phyloP scores from a whole-genome alignment of 768 basidiomycete species.

The Hygrophorus pudorinus region DNA sequence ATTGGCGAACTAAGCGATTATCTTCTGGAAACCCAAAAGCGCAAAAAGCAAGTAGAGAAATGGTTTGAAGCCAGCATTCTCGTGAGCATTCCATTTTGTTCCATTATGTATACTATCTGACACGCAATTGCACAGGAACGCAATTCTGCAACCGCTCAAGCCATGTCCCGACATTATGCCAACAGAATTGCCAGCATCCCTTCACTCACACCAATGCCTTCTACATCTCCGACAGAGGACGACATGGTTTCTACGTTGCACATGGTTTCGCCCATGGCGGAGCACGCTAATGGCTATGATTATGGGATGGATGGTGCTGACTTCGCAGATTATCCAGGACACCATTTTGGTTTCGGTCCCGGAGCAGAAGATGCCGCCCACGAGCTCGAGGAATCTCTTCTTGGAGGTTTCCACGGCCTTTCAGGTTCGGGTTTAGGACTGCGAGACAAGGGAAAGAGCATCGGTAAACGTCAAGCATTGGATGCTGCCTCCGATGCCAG shows the following conservation, averaged over 20 bases:
- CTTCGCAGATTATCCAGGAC: conserved; percentile 13
- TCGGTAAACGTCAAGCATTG: conserved; percentile 39
- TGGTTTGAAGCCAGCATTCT: conserved; percentile 62
- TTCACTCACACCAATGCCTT: conserved; percentile 21
- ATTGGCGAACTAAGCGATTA: conserved; percentile 58
- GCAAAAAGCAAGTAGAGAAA: conserved; percentile 61
- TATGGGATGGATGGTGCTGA: conserved; percentile 17
- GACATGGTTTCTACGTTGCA: conserved; percentile 6
- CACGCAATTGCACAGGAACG: conserved; percentile 43
- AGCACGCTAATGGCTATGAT: conserved; percentile 23
- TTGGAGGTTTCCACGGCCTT: conserved; percentile 25
- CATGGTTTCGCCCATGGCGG: neutral
- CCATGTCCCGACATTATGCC: conserved; percentile 51
- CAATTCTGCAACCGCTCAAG: conserved; percentile 51
- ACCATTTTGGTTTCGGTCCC: conserved; percentile 16
- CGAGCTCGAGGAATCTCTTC: conserved; percentile 46
- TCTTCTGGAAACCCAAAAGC: conserved; percentile 59
- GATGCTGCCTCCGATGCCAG: conserved; percentile 45
- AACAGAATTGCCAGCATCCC: conserved; percentile 38
- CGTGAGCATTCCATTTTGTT: conserved; percentile 28
- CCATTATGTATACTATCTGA: neutral
- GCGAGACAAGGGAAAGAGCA: conserved; percentile 32
- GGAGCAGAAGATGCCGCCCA: conserved; percentile 45
- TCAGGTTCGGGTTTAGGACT: conserved; percentile 14
- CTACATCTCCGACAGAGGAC: conserved; percentile 14